Percentiles rank a stretch among this genome's conserved stretches.
Conservation (phyloP, 768 basidiomycete genomes). For the Phaeotremella fagi region DNA sequence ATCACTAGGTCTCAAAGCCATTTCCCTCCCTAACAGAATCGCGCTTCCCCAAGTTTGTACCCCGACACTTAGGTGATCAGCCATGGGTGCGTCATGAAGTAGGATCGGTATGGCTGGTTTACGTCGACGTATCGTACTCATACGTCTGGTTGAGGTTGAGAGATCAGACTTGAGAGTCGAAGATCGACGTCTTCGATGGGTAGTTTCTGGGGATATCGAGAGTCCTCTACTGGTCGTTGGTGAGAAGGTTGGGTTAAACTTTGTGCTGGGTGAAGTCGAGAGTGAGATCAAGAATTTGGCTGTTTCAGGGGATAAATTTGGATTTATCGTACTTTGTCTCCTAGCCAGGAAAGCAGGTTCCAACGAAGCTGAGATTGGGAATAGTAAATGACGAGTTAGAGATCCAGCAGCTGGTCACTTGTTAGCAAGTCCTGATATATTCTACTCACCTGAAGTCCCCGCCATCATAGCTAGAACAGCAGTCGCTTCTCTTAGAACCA, state of each 20-base stretch:
- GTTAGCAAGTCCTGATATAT: background rate
- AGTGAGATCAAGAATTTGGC: constrained; percentile 11
- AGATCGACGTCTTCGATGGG: constrained; percentile 3
- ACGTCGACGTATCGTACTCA: constrained; percentile 1
- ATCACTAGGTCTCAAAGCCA: constrained; percentile 31
- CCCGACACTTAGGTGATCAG: constrained; percentile 46
- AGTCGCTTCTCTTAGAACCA: constrained; percentile 38
- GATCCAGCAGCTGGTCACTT: constrained; percentile 31
- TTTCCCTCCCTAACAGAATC: constrained; percentile 42
- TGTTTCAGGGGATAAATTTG: constrained; percentile 16
- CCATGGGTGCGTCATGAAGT: constrained; percentile 47
- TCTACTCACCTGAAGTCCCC: constrained; percentile 39
- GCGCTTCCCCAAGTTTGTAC: constrained; percentile 48
- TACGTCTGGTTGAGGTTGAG: constrained; percentile 4
- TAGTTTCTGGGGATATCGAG: constrained; percentile 29
- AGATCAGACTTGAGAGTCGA: background rate
- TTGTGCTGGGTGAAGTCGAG: background rate
- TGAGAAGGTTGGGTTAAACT: constrained; percentile 23
- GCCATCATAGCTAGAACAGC: constrained; percentile 46
- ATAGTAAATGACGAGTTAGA: constrained; percentile 39
- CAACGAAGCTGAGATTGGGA: too few relatives aligned
- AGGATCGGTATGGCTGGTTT: constrained; percentile 28
- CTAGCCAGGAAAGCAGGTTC: too few relatives aligned
- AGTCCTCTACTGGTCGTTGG: constrained; percentile 29
- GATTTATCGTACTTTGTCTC: too few relatives aligned